Base-by-base conservation (phyloP, 2,329 filamentous ascomycete species). In the Hymenoscyphus repandus region DNA sequence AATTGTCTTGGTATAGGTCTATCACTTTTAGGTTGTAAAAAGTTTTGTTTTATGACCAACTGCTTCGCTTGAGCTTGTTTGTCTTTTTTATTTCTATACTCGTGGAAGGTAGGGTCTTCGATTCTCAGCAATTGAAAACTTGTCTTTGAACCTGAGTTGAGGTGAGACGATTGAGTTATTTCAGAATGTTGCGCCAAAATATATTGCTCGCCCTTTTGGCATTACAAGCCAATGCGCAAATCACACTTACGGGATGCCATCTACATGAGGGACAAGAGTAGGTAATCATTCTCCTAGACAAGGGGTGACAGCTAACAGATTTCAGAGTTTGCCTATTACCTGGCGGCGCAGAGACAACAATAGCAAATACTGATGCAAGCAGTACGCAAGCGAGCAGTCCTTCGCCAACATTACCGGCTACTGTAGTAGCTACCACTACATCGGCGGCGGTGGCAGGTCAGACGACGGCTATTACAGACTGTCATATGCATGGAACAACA, bases 381-480 rank as follows among this genome's bases (percentile, higher is more conserved):
- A 13, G 31, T 3, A 5, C 22, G n/a, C 12, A 17, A 3, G 22
- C 32, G 13, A 46, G 20, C 17, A n/a, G 15, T 31, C 44, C 44
- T 18, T 7, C 33, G 9, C 18, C 32, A 3, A 46, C 44, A 30
- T 18, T 31, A 37, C 44, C 44, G n/a, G 13, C 32, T 27, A 22
- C 44, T 3, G 32, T 46, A 2, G 9, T 9, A n/a, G 44, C 44
- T 15, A 37, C 5, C 13, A 46, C 44, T n/a, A 46, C 44, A 22
- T 18, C 32, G 1, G 13, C 32, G 20, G 32, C 32, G 75, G 22
- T 7, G 22, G 22, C 22, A 27, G 22, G 22, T 27, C 66, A 33
- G 80, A 80, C 72, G 3, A 49, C 50, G 1, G 74, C 75, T 1
- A 66, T 81, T 1, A 78, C 77, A 2, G 71, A 66, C 1, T 82